Evolutionary conservation across 768 basidiomycete species (phyloP).

Genomic region (Thelephora aurantiotincta): DNA sequence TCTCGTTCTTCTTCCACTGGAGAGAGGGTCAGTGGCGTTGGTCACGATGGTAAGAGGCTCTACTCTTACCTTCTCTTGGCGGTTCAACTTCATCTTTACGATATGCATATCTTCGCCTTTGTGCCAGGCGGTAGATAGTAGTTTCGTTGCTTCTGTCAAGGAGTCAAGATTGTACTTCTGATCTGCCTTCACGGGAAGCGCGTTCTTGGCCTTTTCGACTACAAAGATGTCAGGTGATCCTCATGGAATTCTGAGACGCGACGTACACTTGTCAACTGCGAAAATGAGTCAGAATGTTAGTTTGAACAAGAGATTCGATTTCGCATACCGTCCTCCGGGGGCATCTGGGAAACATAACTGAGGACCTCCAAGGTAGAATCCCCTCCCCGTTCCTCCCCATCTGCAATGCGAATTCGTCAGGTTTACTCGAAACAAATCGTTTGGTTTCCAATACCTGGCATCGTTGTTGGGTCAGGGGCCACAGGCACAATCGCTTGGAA

Average conservation of each 20-base stretch:
- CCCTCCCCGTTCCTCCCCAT: slow-evolving; percentile 45
- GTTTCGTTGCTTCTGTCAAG: slow-evolving; percentile 61
- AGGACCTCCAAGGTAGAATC: slow-evolving; percentile 65
- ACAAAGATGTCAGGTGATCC: slow-evolving; percentile 1
- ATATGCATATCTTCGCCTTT: slow-evolving; percentile 40
- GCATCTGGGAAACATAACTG: slow-evolving; percentile 48
- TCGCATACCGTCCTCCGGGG: slow-evolving; percentile 51
- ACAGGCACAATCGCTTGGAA: slow-evolving; percentile 57
- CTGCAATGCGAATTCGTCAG: slow-evolving; percentile 1
- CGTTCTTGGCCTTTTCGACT: slow-evolving; percentile 58
- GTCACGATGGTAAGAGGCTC: slow-evolving; percentile 1
- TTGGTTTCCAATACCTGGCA: background rate
- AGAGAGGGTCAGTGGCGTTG: slow-evolving; percentile 3
- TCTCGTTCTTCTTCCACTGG: slow-evolving; percentile 66
- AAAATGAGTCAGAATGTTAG: background rate
- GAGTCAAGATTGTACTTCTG: slow-evolving; percentile 61
- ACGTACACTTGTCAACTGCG: no score
- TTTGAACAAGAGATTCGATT: slow-evolving; percentile 6
- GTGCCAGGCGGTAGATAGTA: slow-evolving; percentile 55
- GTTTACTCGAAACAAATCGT: background rate
- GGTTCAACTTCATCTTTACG: slow-evolving; percentile 49
- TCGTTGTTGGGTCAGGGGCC: slow-evolving; percentile 8
- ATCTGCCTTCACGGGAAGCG: slow-evolving; percentile 37
- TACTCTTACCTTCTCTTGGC: slow-evolving; percentile 45
- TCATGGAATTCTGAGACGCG: no score